Evolutionary conservation across 108 stramenopile species (phyloP).

Genomic region (Seminavis robusta): DNA sequence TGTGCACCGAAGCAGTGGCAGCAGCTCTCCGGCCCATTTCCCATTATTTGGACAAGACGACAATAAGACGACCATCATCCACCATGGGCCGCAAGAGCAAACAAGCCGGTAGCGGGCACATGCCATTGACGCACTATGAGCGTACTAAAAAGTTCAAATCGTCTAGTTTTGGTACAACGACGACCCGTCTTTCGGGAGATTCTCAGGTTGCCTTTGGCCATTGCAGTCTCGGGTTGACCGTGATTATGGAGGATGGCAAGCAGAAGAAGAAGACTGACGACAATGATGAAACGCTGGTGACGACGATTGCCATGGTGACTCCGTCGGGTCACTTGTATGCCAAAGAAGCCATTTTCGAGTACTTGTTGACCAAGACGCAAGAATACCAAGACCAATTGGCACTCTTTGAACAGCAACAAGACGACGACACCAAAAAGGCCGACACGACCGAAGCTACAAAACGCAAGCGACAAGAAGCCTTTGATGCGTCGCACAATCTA

Average conservation of each 20-base stretch:
- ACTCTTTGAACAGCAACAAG: conserved; percentile 35
- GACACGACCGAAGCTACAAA: conserved; percentile 24
- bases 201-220: conserved; percentile 78
- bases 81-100: conserved; percentile 81
- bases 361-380: conserved; percentile 67
- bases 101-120: conserved; percentile 68
- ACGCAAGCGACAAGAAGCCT: conserved; percentile 35
- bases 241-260: conserved; percentile 26
- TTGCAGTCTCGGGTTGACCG: conserved; percentile 67
- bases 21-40: no score
- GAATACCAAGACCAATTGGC: conserved; percentile 43
- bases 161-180: conserved; percentile 66
- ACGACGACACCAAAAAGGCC: conserved; percentile 14
- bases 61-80: no score
- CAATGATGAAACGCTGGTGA: no score
- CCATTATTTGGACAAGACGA: no score
- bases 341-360: conserved; percentile 66
- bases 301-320: conserved; percentile 30
- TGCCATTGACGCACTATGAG: conserved; percentile 76
- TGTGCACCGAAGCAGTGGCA: no score
- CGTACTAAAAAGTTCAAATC: conserved; percentile 53
- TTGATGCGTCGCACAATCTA: conserved; percentile 25
- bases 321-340: conserved; percentile 70
- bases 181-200: conserved; percentile 56
- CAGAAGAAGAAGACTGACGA: no score